Percentiles rank a stretch among this genome's conserved stretches.
phyloP scores from a whole-genome alignment of 768 basidiomycete species.

The Leccinum broughii region DNA sequence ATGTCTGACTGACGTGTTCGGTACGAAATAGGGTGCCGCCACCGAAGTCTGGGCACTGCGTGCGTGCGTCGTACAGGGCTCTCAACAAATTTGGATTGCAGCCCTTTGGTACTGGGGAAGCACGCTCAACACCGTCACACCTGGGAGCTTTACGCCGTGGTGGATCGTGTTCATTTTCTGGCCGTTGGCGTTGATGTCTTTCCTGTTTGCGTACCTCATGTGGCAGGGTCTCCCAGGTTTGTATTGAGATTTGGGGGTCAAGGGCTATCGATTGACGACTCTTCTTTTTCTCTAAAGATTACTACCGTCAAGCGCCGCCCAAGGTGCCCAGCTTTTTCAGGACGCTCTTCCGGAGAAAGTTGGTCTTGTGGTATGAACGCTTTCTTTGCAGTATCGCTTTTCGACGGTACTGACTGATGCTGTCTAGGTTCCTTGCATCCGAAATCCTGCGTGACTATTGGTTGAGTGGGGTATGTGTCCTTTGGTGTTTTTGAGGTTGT shows the following conservation, averaged over 20 bases:
- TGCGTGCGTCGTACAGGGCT: conserved; percentile 91
- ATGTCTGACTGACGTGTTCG: conserved; percentile 4
- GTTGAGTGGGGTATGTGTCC: conserved; percentile 72
- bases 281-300: conserved; percentile 48
- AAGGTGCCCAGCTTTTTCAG: conserved; percentile 91
- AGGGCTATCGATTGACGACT: conserved; percentile 12
- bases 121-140: conserved; percentile 57
- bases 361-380: conserved; percentile 72
- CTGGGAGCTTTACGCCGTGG: conserved; percentile 68
- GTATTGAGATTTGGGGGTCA: conserved; percentile 18
- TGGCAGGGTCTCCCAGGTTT: conserved; percentile 82
- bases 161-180: conserved; percentile 81
- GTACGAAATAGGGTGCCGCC: conserved; percentile 68
- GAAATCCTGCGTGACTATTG: conserved; percentile 92
- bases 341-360: conserved; percentile 86
- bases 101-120: conserved; percentile 97
- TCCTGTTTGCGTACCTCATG: conserved; percentile 81
- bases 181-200: conserved; percentile 76
- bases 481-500: neutral
- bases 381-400: neutral
- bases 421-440: conserved; percentile 73
- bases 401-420: neutral
- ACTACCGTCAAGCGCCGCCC: conserved; percentile 90
- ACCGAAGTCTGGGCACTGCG: conserved; percentile 93
- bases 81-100: conserved; percentile 95